Conservation (phyloP, 2,329 filamentous ascomycete species). For the Phialemoniopsis sp. region DNA sequence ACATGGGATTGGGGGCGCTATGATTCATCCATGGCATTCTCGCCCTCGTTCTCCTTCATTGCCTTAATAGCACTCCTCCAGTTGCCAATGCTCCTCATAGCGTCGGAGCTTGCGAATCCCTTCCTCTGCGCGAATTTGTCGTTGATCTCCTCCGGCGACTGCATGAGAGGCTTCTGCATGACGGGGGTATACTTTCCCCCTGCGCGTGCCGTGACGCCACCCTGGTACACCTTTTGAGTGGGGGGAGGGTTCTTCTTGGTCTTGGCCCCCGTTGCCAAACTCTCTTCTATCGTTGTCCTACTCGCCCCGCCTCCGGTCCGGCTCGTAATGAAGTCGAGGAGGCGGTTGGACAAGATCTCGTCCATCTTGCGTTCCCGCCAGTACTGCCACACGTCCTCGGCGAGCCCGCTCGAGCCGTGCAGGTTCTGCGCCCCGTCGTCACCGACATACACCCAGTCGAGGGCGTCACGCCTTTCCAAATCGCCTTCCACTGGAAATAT, state of each 20-base stretch:
- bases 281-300: conserved; percentile 4
- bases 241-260: conserved; percentile 11
- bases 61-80: conserved; percentile 24
- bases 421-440: conserved; percentile 57
- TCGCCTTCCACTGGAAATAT: conserved; percentile 62
- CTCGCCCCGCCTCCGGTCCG: conserved; percentile 17
- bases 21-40: conserved; percentile 12
- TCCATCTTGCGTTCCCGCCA: conserved; percentile 89
- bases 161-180: conserved; percentile 43
- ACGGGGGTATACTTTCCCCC: conserved; percentile 52
- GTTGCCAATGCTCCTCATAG: conserved; percentile 34
- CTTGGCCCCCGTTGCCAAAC: conserved; percentile 1
- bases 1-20: neutral
- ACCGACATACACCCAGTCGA: conserved; percentile 78
- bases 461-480: conserved; percentile 46
- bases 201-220: conserved; percentile 45
- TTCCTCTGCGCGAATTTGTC: conserved; percentile 58
- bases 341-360: conserved; percentile 72
- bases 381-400: conserved; percentile 73
- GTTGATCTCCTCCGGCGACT: conserved; percentile 51
- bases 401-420: conserved; percentile 61
- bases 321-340: conserved; percentile 59
- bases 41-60: conserved; percentile 13
- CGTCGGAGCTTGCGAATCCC: conserved; percentile 49
- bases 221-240: conserved; percentile 46